Evolutionary conservation across 1,284 basidiomycete genomes (phyloP).

Genomic region (Ganoderma sinense): DNA sequence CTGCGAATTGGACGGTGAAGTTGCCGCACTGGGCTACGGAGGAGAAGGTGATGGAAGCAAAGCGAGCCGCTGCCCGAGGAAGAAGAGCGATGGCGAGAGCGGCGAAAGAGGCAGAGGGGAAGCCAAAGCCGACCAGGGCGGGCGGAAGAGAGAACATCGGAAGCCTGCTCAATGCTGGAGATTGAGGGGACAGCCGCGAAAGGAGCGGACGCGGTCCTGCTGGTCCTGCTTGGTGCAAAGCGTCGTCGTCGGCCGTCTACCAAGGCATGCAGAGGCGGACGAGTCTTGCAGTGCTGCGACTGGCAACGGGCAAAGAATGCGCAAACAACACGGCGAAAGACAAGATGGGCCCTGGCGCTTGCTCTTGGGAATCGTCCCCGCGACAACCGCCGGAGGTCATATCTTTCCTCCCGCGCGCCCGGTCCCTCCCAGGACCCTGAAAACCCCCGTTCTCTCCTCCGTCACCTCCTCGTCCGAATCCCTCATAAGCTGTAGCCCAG

Average conservation of each 20-base stretch:
- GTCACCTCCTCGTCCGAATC: neutral
- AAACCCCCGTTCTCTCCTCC: neutral
- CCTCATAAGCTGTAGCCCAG: neutral
- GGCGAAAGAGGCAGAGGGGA: conserved; percentile 34
- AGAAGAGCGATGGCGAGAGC: conserved; percentile 45
- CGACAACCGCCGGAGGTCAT: neutral
- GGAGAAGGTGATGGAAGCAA: conserved; percentile 55
- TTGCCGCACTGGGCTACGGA: conserved; percentile 62
- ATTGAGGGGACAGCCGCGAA: conserved; percentile 28
- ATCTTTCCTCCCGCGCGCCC: neutral
- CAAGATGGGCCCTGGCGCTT: neutral
- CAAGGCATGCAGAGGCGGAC: conserved; percentile 9
- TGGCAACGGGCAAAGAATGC: neutral
- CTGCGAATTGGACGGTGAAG: conserved; percentile 55
- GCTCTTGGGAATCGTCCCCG: neutral
- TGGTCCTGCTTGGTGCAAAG: conserved; percentile 36
- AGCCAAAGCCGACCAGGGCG: conserved; percentile 43
- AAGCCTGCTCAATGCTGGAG: conserved; percentile 31
- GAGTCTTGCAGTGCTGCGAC: conserved; percentile 7
- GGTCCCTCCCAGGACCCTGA: neutral
- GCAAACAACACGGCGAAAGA: conserved; percentile 1
- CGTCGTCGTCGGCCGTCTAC: conserved; percentile 4
- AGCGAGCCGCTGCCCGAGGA: conserved; percentile 54
- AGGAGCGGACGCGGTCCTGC: conserved; percentile 34
- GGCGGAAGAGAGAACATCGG: conserved; percentile 43